Evolutionary conservation across 169 alveolate species (phyloP).

Genomic region (Theileria annulata): DNA sequence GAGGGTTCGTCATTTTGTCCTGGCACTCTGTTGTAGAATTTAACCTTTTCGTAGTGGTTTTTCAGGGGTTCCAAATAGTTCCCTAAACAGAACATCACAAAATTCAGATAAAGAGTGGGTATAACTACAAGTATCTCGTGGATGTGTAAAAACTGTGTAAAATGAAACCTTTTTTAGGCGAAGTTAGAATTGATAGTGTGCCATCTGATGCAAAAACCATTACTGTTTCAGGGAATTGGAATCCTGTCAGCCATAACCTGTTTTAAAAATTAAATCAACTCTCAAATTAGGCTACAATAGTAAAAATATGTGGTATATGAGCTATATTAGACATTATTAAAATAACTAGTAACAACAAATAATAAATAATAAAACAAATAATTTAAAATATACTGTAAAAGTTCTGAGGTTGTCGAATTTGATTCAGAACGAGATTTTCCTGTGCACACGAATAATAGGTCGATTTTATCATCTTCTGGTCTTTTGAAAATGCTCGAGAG

Average conservation of each 20-base stretch:
- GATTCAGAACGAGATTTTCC: constrained; percentile 66
- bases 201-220: constrained; percentile 77
- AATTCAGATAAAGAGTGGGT: neutral
- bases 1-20: constrained; percentile 47
- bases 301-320: neutral
- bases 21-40: constrained; percentile 32
- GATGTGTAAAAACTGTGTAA: neutral
- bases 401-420: constrained; percentile 63
- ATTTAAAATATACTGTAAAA: constrained; percentile 45
- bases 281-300: constrained; percentile 15
- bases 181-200: constrained; percentile 78
- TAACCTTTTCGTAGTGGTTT: constrained; percentile 52
- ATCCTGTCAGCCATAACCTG: constrained; percentile 88
- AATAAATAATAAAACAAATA: neutral
- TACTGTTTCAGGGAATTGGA: constrained; percentile 87
- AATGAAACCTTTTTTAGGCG: constrained; percentile 80
- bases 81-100: constrained; percentile 17
- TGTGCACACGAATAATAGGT: constrained; percentile 57
- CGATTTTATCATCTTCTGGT: constrained; percentile 24
- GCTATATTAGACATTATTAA: no score
- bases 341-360: neutral
- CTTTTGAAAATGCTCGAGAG: constrained; percentile 29
- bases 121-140: neutral
- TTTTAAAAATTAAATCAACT: constrained; percentile 42
- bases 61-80: constrained; percentile 55